phyloP scores from a whole-genome alignment of 192 early-diverging fungal species.

The Mortierella alpina region DNA sequence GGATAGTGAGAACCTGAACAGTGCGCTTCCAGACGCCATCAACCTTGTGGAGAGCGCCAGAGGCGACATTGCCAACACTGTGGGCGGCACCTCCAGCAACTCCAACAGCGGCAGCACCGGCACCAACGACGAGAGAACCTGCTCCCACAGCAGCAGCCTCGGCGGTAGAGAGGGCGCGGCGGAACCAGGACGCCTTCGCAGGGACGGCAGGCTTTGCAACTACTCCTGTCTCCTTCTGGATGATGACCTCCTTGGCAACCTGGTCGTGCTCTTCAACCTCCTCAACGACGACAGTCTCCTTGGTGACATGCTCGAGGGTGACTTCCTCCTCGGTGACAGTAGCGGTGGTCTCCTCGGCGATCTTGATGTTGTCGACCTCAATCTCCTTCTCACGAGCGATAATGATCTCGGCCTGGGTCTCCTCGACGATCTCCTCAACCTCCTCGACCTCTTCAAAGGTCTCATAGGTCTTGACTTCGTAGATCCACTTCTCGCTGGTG shows the following conservation, averaged over 20 bases:
- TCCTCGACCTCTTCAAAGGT: slow-evolving; percentile 9
- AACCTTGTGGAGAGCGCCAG: slow-evolving; percentile 14
- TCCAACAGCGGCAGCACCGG: background rate
- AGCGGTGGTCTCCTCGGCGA: background rate
- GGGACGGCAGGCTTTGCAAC: background rate
- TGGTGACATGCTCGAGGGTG: background rate
- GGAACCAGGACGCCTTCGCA: slow-evolving; percentile 26
- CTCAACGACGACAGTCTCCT: background rate
- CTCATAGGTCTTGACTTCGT: slow-evolving; percentile 14
- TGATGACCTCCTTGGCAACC: background rate
- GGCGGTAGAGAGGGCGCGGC: background rate
- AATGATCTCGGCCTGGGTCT: slow-evolving; percentile 1
- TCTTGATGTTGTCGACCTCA: background rate
- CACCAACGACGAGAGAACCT: slow-evolving; percentile 2
- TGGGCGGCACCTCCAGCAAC: background rate
- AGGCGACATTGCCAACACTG: background rate
- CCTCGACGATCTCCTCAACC: slow-evolving; percentile 9
- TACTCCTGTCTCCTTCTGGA: background rate
- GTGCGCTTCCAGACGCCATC: slow-evolving; percentile 40
- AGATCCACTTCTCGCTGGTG: too few relatives aligned
- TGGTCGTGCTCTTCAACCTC: background rate
- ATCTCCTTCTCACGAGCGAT: too few relatives aligned
- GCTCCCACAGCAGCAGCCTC: slow-evolving; percentile 11
- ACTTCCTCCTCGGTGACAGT: too few relatives aligned
- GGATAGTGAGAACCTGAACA: slow-evolving; percentile 29